phyloP scores from a whole-genome alignment of 805 yeast species.

The Babjeviella inositovora region DNA sequence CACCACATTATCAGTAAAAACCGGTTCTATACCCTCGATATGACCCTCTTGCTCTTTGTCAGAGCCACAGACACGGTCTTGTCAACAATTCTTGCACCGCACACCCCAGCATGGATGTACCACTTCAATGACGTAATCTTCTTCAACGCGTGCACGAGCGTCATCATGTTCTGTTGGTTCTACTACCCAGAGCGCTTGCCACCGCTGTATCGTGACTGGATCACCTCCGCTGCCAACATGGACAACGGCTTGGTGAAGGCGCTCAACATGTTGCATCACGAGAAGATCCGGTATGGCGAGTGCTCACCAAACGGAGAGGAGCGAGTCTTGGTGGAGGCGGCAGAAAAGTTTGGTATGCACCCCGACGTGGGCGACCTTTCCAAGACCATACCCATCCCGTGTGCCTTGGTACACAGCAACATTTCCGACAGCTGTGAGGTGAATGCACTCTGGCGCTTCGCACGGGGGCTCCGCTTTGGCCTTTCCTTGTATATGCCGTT shows the following conservation, averaged over 20 bases:
- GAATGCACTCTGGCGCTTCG: constrained; percentile 27
- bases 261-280: constrained; percentile 13
- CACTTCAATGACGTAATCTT: constrained; percentile 11
- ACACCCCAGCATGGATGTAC: constrained; percentile 2
- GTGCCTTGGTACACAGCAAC: constrained; percentile 23
- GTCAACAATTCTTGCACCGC: constrained; percentile 6
- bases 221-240: constrained; percentile 30
- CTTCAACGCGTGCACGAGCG: constrained; percentile 12
- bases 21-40: constrained; percentile 15
- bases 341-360: constrained; percentile 15
- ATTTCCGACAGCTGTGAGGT: constrained; percentile 20
- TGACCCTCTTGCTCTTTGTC: constrained; percentile 16
- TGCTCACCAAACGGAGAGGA: constrained; percentile 10
- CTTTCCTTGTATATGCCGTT: constrained; percentile 21
- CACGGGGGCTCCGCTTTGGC: constrained; percentile 22
- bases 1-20: constrained; percentile 11
- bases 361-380: constrained; percentile 12
- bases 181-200: constrained; percentile 20
- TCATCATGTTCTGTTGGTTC: constrained; percentile 20
- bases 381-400: constrained; percentile 15
- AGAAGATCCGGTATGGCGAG: constrained; percentile 17
- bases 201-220: constrained; percentile 27
- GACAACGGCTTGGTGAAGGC: constrained; percentile 18
- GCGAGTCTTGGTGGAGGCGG: constrained; percentile 13
- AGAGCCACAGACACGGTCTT: constrained; percentile 17